Evolutionary conservation across 768 basidiomycete genomes (phyloP).

Genomic region (Lactarius vividus): DNA sequence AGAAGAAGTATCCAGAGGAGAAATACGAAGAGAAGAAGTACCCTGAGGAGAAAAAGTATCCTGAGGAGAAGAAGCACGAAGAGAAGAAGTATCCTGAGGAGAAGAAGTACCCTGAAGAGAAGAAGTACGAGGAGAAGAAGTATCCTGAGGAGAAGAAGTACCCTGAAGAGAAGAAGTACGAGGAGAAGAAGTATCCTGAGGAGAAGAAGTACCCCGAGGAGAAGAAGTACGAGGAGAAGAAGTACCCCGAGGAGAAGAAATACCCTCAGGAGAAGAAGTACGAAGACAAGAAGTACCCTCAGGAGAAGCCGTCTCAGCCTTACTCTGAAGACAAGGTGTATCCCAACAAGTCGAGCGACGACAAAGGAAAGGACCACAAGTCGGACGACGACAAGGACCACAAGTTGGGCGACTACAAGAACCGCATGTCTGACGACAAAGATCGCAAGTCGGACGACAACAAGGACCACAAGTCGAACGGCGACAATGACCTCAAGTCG

Average conservation of each 20-base stretch:
- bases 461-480: neutral
- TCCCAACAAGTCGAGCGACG: neutral
- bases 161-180: too few relatives aligned
- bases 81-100: too few relatives aligned
- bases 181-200: too few relatives aligned
- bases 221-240: neutral
- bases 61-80: too few relatives aligned
- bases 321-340: too few relatives aligned
- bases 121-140: too few relatives aligned
- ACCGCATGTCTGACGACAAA: neutral
- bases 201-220: neutral
- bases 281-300: neutral
- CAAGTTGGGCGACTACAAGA: neutral
- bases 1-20: too few relatives aligned
- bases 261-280: neutral
- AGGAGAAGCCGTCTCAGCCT: neutral
- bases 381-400: neutral
- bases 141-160: too few relatives aligned
- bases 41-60: too few relatives aligned
- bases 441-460: neutral
- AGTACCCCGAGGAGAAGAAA: constrained; percentile 3
- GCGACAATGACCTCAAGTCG: neutral
- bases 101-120: too few relatives aligned
- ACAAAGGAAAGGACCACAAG: neutral
- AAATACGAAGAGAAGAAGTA: too few relatives aligned